phyloP scores from a whole-genome alignment of 2,329 filamentous ascomycete species.

The Penicillium sp. region DNA sequence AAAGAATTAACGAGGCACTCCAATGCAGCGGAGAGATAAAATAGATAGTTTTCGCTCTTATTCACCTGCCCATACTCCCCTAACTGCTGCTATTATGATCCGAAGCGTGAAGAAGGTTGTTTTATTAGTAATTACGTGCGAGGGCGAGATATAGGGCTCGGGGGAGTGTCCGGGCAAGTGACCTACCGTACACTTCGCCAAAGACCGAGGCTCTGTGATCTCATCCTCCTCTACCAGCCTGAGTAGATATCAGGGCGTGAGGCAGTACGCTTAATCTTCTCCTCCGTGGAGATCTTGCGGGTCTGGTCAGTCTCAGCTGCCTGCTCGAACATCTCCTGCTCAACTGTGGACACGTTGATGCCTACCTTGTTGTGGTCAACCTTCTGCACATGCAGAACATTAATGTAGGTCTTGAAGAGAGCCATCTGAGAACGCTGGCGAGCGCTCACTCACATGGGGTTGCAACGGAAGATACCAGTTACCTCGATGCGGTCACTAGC shows the following conservation, averaged over 20 bases:
- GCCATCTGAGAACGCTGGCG: conserved; percentile 90
- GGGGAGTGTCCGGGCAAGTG: too few species aligned
- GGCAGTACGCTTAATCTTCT: conserved; percentile 81
- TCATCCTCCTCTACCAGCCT: too few species aligned
- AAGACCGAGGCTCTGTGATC: too few species aligned
- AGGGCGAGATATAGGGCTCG: too few species aligned
- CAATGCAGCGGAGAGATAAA: background rate
- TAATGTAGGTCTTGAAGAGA: conserved; percentile 97
- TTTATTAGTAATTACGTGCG: too few species aligned
- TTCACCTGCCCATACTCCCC: background rate
- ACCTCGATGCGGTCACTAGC: conserved; percentile 95
- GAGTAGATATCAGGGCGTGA: conserved; percentile 84
- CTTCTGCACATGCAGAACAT: conserved; percentile 94
- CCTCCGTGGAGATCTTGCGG: conserved; percentile 78
- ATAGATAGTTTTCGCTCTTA: background rate
- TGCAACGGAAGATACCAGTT: conserved; percentile 95
- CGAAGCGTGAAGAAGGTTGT: too few species aligned
- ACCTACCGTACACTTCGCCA: too few species aligned
- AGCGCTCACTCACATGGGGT: conserved; percentile 90
- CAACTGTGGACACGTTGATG: conserved; percentile 85
- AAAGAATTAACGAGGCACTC: background rate
- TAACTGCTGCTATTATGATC: too few species aligned
- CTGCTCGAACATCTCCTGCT: conserved; percentile 76
- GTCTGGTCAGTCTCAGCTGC: conserved; percentile 76
- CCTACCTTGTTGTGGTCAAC: conserved; percentile 94